A percentile compares a stretch with the other conserved stretches of the same genome.
Evolutionary conservation across 2,329 filamentous ascomycete genomes (phyloP).

Genomic region (Fusarium sacchari): DNA sequence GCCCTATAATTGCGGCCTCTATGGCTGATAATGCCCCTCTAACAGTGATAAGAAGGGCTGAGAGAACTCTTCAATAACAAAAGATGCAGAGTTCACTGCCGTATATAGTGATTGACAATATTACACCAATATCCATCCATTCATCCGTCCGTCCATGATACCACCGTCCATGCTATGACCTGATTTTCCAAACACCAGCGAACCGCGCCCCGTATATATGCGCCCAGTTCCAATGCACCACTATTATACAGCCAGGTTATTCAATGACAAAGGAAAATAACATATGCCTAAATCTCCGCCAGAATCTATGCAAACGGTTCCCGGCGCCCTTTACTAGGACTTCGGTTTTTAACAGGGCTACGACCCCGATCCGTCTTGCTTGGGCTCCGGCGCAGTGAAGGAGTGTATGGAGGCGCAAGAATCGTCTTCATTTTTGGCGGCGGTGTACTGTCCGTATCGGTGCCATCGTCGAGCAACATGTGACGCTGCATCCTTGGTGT

Average conservation of each 20-base stretch:
- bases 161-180: slow-evolving; percentile 13
- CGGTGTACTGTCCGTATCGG: slow-evolving; percentile 63
- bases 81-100: slow-evolving; percentile 2
- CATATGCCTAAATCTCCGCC: neutral
- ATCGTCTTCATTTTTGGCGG: slow-evolving; percentile 54
- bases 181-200: slow-evolving; percentile 25
- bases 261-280: slow-evolving; percentile 20
- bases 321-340: slow-evolving; percentile 49
- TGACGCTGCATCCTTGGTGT: slow-evolving; percentile 58
- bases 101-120: slow-evolving; percentile 17
- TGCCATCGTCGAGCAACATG: slow-evolving; percentile 56
- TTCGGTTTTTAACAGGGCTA: slow-evolving; percentile 60
- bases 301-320: slow-evolving; percentile 10
- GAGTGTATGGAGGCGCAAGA: slow-evolving; percentile 57
- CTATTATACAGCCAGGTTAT: slow-evolving; percentile 36
- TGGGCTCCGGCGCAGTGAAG: slow-evolving; percentile 58
- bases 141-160: neutral
- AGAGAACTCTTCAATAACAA: neutral
- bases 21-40: neutral
- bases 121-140: slow-evolving; percentile 7
- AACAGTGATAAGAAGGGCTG: neutral
- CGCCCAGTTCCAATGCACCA: slow-evolving; percentile 28
- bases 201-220: slow-evolving; percentile 13
- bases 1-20: neutral
- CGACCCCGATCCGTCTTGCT: slow-evolving; percentile 60